Evolutionary conservation across 768 basidiomycete species (phyloP), one percentile per base, ranked within the genome.

Genomic region (Kwoniella europaea): DNA sequence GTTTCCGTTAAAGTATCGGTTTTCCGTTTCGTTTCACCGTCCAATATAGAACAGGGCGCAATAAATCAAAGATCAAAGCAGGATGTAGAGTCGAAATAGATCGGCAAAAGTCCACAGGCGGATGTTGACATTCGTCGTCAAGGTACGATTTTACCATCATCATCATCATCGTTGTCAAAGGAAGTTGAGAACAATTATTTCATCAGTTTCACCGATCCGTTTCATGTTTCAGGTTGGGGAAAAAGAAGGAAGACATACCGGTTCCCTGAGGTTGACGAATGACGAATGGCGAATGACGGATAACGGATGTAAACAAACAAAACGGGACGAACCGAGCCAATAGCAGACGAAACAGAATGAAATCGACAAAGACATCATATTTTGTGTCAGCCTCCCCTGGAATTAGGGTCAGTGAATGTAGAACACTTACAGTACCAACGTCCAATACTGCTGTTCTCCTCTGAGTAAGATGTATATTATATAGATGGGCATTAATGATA

Each of bases 391-490:
- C 35, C 35, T 35, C 35, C 54, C 9, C 1, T 16, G 24, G 46
- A n/a, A 44, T 18, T 60, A 42, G 5, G 22, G 7, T 4, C 4
- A 4, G 46, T 9, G 18, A 29, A 22, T 20, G n/a, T 6, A 13
- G 35, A 9, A 44, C 20, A 80, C 76, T 77, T 41, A 81, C 79
- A 20, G 74, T 68, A 16, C 79, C 79, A 35, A 79, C 71, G 58
- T 81, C 79, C 35, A 81, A 62, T 2, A 81, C 76, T 15, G 53
- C 35, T 35, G 77, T 79, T 24, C 79, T 53, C 50, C 79, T 63
- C 27, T 78, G 76, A 6, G 67, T 50, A 1, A 68, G 27, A 44
- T 81, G 79, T 1, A 79, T 63, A 7, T 59, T 41, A 10, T 54
- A 27, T 10, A 81, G 70, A 27, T 77, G 74, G 4, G 52, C 20